phyloP scores from a whole-genome alignment of 371 early-diverging fungal species.

The Rhizopus stolonifer region DNA sequence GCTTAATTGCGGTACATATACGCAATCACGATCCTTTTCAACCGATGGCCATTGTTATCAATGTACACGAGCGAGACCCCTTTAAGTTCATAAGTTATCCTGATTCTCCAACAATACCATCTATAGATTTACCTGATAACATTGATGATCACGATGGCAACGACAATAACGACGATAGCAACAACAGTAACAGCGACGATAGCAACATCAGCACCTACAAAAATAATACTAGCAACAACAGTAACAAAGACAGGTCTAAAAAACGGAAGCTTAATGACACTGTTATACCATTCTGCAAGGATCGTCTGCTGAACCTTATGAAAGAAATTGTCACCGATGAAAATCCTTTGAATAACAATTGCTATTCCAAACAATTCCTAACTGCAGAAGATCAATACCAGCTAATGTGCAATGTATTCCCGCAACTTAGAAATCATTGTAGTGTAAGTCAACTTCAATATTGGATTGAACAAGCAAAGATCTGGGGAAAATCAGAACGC shows the following conservation, averaged over 20 bases:
- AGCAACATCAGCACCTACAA: constrained; percentile 1
- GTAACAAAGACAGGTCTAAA: constrained; percentile 2
- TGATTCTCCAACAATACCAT: constrained; percentile 17
- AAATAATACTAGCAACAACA: constrained; percentile 5
- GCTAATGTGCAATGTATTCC: constrained; percentile 15
- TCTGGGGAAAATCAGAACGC: constrained; percentile 19
- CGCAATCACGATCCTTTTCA: constrained; percentile 20
- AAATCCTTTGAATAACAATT: constrained; percentile 18
- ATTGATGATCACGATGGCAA: no score
- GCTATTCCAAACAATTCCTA: constrained; percentile 19
- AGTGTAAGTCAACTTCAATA: constrained; percentile 19
- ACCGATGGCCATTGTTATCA: constrained; percentile 23
- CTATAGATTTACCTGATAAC: constrained; percentile 11
- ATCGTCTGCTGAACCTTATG: constrained; percentile 14
- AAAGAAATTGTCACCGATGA: constrained; percentile 20
- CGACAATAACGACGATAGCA: not conserved
- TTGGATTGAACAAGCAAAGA: constrained; percentile 21
- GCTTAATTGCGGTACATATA: constrained; percentile 19
- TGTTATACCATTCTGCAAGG: constrained; percentile 16
- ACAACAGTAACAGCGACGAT: constrained; percentile 1
- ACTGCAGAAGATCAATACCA: constrained; percentile 18
- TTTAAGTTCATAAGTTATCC: constrained; percentile 24
- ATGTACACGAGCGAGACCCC: constrained; percentile 19
- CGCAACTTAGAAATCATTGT: constrained; percentile 20
- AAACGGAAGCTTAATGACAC: constrained; percentile 14